Evolutionary conservation across 2,329 filamentous ascomycete genomes (phyloP), one percentile per base, ranked within the genome.

Genomic region (Colletotrichum sp.): DNA sequence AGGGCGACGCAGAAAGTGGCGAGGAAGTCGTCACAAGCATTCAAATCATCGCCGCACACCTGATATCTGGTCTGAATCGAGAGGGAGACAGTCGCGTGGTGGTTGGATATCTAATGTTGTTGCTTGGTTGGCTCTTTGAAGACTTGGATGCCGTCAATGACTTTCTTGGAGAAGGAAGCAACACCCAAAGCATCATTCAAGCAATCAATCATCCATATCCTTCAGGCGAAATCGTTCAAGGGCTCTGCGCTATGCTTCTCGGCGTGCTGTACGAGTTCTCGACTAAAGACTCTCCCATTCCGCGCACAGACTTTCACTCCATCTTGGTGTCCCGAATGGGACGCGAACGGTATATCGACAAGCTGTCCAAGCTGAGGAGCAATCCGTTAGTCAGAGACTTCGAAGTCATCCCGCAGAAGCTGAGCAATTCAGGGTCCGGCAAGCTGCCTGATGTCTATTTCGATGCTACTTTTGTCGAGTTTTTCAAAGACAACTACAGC

Each of bases 21-120:
- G 97, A 99, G 86, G 97, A 99, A 84, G 95, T 98, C 15, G 94
- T 99, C 15, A 98, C 96, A 1, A 95, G 95, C 81, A 95, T 99
- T 67, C 97, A 99, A 84, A 94, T 93, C 2, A 91, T 99, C 75
- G 92, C 96, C 11, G 94, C 94, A 6, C 96, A 98, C 82, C 88
- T 99, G n/a, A 91, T 98, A 39, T 92, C 93, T 68, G 94, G 94
- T 6, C 88, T 98, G 19, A 92, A 95, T 79, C 91, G 93, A 52
- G 91, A 91, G 16, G 93, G 96, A 65, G 95, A 99, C 81, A 91
- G 95, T 79, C 91, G 96, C 34, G 90, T 98, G 77, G 90, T 94
- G 0, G 91, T 98, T 57, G 96, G 94, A 7, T 98, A 98, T 82
- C 86, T 98, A 16, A 98, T 98, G 93, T 86, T 99, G 12, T 90